Evolutionary conservation across 2,329 filamentous ascomycete genomes (phyloP).

Genomic region (Colletotrichum graminicola): DNA sequence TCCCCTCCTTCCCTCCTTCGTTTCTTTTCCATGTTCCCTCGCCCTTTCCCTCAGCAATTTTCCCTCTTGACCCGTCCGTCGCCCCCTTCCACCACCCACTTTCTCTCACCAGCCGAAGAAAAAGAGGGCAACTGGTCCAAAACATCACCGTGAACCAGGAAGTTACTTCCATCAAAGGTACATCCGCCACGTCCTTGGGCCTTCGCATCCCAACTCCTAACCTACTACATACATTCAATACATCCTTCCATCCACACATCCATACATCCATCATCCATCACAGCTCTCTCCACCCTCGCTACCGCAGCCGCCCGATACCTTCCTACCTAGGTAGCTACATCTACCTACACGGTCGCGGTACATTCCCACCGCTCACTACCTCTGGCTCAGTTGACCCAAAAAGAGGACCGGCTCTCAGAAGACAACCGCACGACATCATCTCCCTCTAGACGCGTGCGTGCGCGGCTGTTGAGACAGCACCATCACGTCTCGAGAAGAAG

Average conservation of each 20-base stretch:
- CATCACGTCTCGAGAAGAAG: neutral
- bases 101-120: slow-evolving; percentile 43
- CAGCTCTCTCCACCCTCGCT: slow-evolving; percentile 19
- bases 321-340: neutral
- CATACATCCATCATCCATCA: slow-evolving; percentile 16
- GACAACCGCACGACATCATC: neutral
- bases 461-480: neutral
- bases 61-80: slow-evolving; percentile 30
- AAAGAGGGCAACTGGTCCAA: slow-evolving; percentile 52
- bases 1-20: slow-evolving; percentile 23
- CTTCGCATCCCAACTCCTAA: slow-evolving; percentile 39
- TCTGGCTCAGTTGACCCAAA: neutral
- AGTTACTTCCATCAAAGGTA: slow-evolving; percentile 59
- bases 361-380: neutral
- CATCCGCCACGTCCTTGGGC: slow-evolving; percentile 43
- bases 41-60: slow-evolving; percentile 36
- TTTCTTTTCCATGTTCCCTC: slow-evolving; percentile 41
- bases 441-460: neutral
- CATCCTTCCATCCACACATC: slow-evolving; percentile 4
- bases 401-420: neutral
- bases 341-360: slow-evolving; percentile 2
- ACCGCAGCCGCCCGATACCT: slow-evolving; percentile 2
- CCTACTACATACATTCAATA: slow-evolving; percentile 5
- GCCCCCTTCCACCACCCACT: slow-evolving; percentile 39
- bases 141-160: slow-evolving; percentile 53